These are phyloP conservation scores for Aspergillus heteromorphus DNA, from an alignment of 495 filamentous ascomycete species.

Conservation along the genomic window DNA sequence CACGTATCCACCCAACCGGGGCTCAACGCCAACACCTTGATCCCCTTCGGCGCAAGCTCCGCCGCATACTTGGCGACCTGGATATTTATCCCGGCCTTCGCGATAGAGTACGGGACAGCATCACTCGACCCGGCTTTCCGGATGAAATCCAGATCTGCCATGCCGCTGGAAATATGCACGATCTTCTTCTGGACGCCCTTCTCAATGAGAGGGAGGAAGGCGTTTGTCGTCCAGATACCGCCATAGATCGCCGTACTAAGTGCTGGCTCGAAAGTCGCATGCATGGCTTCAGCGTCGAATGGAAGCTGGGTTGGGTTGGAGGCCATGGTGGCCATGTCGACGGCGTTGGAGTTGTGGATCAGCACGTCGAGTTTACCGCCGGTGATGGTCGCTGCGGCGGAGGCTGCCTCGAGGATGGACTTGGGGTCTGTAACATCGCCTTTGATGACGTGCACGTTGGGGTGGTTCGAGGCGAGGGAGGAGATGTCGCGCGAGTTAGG, in stretches of 20 bases:
- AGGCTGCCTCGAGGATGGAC: constrained; percentile 37
- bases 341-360: constrained; percentile 40
- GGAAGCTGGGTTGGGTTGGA: constrained; percentile 15
- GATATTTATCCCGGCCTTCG: constrained; percentile 40
- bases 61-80: constrained; percentile 37
- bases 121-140: constrained; percentile 21
- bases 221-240: constrained; percentile 26
- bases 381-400: constrained; percentile 30
- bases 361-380: constrained; percentile 40
- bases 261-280: constrained; percentile 9
- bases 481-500: constrained; percentile 28
- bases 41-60: constrained; percentile 24
- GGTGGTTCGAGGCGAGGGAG: constrained; percentile 17
- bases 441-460: constrained; percentile 43
- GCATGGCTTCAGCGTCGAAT: constrained; percentile 15
- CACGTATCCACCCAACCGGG: constrained; percentile 27
- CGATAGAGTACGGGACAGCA: constrained; percentile 25
- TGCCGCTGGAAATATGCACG: constrained; percentile 39
- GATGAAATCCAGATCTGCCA: constrained; percentile 39
- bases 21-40: constrained; percentile 28
- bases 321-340: constrained; percentile 16
- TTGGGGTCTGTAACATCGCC: constrained; percentile 39
- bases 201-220: constrained; percentile 40
- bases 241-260: constrained; percentile 17
- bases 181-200: constrained; percentile 45